Conservation (phyloP, 2,329 filamentous ascomycete species). For the Scorias spongiosa region DNA sequence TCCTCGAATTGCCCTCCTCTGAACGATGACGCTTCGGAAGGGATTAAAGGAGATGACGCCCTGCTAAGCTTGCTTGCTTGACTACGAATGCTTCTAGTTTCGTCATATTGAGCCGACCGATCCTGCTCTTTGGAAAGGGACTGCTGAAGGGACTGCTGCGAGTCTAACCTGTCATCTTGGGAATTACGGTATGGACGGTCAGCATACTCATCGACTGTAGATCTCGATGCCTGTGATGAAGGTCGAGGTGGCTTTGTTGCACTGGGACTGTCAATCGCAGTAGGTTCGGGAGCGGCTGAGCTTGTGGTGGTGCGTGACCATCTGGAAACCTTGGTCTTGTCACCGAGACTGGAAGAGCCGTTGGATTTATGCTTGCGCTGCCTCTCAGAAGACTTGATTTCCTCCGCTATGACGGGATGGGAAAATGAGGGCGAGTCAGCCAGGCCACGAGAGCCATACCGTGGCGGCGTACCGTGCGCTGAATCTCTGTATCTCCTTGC, state of each 20-base stretch:
- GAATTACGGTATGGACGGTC: conserved; percentile 37
- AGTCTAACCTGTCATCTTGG: conserved; percentile 39
- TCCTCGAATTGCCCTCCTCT: conserved; percentile 9
- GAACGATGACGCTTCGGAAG: conserved; percentile 32
- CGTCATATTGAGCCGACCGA: conserved; percentile 6
- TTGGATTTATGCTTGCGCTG: conserved; percentile 79
- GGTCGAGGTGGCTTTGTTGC: conserved; percentile 26
- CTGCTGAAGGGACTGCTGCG: conserved; percentile 23
- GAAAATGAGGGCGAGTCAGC: conserved; percentile 30
- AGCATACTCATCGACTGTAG: conserved; percentile 50
- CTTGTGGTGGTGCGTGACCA: conserved; percentile 96
- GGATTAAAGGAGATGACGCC: conserved; percentile 38
- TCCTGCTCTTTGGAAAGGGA: conserved; percentile 10
- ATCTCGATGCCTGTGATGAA: conserved; percentile 54
- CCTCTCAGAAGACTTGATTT: conserved; percentile 48
- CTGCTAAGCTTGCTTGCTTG: conserved; percentile 20
- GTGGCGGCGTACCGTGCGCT: conserved; percentile 37
- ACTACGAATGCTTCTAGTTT: conserved; percentile 20
- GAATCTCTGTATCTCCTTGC: conserved; percentile 32
- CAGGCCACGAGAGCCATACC: conserved; percentile 27
- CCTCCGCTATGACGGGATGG: background rate
- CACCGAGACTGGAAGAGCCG: conserved; percentile 56
- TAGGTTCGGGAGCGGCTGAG: conserved; percentile 45
- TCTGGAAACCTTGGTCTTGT: conserved; percentile 70
- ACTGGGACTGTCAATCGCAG: conserved; percentile 15